A percentile compares a stretch with the other conserved stretches of the same genome.
phyloP scores from a whole-genome alignment of 2,329 filamentous ascomycete species.

The Botrytis cinerea region DNA sequence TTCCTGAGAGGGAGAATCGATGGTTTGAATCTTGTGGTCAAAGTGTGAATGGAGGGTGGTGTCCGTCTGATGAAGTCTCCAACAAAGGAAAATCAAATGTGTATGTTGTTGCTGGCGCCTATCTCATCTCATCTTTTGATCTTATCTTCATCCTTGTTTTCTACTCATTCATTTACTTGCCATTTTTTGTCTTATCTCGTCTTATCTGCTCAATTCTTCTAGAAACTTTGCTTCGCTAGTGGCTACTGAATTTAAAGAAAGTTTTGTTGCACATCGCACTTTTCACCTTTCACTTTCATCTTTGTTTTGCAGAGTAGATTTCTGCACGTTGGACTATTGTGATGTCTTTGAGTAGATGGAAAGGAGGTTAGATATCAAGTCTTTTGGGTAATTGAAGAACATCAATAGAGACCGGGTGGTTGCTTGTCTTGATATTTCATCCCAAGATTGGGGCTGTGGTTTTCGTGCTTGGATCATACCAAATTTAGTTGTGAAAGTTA shows the following conservation, averaged over 20 bases:
- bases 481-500: too few species aligned
- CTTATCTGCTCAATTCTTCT: neutral
- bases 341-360: neutral
- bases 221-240: neutral
- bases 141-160: too few species aligned
- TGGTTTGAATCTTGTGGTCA: neutral
- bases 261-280: neutral
- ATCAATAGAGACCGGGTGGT: too few species aligned
- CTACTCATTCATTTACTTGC: neutral
- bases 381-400: neutral
- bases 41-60: too few species aligned
- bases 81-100: too few species aligned
- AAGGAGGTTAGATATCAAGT: neutral
- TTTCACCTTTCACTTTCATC: neutral
- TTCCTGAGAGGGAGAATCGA: neutral
- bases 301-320: neutral
- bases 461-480: neutral
- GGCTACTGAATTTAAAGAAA: rapidly evolving
- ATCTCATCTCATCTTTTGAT: neutral
- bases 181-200: neutral
- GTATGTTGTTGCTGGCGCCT: neutral
- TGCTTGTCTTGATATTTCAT: neutral
- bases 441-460: too few species aligned
- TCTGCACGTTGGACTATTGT: rapidly evolving
- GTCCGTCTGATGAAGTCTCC: neutral